Evolutionary conservation across 192 early-diverging fungal genomes (phyloP).

Genomic region (Coemansia sp.): DNA sequence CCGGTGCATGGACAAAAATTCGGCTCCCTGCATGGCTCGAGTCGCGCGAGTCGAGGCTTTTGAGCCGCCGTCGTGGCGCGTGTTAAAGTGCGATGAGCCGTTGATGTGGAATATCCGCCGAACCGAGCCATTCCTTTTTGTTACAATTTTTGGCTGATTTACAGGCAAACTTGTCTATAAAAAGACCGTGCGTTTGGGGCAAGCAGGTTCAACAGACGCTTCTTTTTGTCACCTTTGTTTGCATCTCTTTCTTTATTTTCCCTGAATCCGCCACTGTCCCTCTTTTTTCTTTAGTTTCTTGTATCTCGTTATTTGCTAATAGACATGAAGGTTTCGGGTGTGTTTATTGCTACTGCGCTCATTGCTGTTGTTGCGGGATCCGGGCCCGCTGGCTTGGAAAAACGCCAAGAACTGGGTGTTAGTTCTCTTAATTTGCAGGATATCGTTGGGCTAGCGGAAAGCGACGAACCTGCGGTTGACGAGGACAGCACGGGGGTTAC

Average conservation of each 20-base stretch:
- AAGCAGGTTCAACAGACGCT: no score
- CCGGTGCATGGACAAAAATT: no score
- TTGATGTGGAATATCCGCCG: no score
- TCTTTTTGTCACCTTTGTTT: no score
- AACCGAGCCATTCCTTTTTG: no score
- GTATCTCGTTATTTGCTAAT: not conserved
- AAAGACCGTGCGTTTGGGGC: no score
- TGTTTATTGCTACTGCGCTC: constrained; percentile 17
- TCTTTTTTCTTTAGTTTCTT: constrained; percentile 10
- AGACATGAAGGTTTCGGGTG: constrained; percentile 8
- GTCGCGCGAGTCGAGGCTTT: no score
- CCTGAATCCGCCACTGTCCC: constrained; percentile 6
- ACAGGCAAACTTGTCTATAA: no score
- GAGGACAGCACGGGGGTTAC: not conserved
- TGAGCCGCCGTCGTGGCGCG: no score
- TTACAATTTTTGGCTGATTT: no score
- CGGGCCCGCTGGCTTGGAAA: not conserved
- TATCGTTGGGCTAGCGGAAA: not conserved
- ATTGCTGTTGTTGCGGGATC: constrained; percentile 6
- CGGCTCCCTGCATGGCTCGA: no score
- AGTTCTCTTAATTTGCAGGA: not conserved
- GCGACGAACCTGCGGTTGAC: not conserved
- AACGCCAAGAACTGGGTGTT: constrained; percentile 3
- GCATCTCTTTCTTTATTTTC: not conserved
- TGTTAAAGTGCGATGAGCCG: no score